Base-by-base conservation (phyloP, 1,139 yeast species). In the Saccharomyces hybrid region DNA sequence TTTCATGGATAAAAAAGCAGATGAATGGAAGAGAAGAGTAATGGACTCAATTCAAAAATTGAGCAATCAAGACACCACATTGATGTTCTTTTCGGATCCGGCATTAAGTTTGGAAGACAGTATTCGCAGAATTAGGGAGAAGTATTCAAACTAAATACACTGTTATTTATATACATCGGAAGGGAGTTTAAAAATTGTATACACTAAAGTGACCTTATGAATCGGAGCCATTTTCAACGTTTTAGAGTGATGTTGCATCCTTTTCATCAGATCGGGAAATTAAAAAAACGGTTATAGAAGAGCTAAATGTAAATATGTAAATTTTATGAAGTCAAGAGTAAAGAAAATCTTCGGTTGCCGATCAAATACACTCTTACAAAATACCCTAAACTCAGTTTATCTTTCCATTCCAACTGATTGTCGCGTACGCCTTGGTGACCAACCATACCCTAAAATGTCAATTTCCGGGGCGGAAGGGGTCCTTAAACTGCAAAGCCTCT, bases 131-230 rank as follows among this genome's bases (percentile, higher is more conserved):
- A 42, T 47, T 52, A 28, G 28, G 44, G 20, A 31, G 14, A 47
- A 27, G 16, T 28, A 26, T 8, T 25, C 23, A 44, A 42, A 48
- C 5, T 23, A 44, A 28, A 7, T 47, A 41, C 25, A 14, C 16
- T 20, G 20, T 7, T 38, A 38, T 38, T 16, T 38, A 38, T 5
- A 38, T 38, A 11, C 20, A 38, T 20, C 11, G 25, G 26, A 26
- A 16, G 20, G 44, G 7, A 13, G 11, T 2, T 46, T 14, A 9
- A 13, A 6, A 98, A 98, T 0, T 93, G n/a, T 20, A 2, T 16
- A 20, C 20, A 38, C 11, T 16, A 2, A 38, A 20, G 44, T 20
- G 26, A 25, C 20, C 26, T 7, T 34, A 8, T 9, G 42, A 34
- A 14, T 14, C 7, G 14, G 16, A 2, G 23, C 11, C 8, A 8